A percentile compares a stretch with the other conserved stretches of the same genome.
These are phyloP conservation scores for Calonectria naviculata DNA, from an alignment of 2,329 filamentous ascomycete genomes.

Conservation along the genomic window DNA sequence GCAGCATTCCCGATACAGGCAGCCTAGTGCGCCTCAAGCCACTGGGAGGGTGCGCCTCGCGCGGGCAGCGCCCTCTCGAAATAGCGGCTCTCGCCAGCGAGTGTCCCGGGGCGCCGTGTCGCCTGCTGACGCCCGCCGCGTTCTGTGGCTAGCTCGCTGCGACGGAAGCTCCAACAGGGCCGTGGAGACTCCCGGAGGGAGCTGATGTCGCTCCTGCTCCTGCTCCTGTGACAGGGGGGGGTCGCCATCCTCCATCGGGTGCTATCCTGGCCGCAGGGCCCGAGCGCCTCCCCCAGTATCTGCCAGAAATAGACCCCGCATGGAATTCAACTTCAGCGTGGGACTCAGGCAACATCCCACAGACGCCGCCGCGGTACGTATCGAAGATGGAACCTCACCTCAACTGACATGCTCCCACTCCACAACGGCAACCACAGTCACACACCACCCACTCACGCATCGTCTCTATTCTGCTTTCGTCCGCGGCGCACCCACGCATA, in stretches of 20 bases:
- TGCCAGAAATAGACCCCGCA: constrained; percentile 28
- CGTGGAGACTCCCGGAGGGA: neutral
- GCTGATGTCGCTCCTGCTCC: constrained; percentile 1
- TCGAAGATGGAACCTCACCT: constrained; percentile 4
- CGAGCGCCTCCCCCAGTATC: constrained; percentile 21
- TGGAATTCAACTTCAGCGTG: constrained; percentile 3
- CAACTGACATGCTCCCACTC: constrained; percentile 13
- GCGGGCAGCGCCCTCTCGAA: constrained; percentile 16
- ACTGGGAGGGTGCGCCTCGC: constrained; percentile 20
- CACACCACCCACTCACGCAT: constrained; percentile 9
- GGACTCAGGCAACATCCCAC: constrained; percentile 8
- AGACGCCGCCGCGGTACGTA: neutral
- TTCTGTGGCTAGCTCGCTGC: neutral
- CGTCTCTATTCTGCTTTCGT: constrained; percentile 3
- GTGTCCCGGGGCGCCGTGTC: neutral
- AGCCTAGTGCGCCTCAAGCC: constrained; percentile 6
- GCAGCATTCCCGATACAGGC: constrained; percentile 23
- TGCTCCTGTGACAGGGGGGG: neutral
- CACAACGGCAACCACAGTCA: neutral
- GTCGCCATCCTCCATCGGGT: neutral
- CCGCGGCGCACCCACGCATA: neutral
- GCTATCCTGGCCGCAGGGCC: constrained; percentile 13
- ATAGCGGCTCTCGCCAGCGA: neutral
- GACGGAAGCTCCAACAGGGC: neutral
- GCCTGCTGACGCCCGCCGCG: constrained; percentile 7